Evolutionary conservation across 1,284 basidiomycete genomes (phyloP), one percentile per base, ranked within the genome.

Genomic region (Papiliotrema nemorosa): DNA sequence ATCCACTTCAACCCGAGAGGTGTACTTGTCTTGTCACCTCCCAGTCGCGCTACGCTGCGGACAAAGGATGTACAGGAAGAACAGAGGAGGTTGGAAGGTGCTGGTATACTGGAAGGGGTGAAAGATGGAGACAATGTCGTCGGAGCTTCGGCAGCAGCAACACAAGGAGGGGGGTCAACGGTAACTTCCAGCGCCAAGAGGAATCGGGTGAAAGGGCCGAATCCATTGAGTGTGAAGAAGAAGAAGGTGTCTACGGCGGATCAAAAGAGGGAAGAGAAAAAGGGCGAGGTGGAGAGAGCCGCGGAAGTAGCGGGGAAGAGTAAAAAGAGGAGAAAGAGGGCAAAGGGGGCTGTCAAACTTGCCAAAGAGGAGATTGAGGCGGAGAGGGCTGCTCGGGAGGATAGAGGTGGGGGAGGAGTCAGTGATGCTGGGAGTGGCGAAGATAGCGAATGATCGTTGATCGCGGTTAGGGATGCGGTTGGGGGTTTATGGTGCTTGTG

Each of bases 221-320:
- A 98, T 76, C 91, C 94, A 14, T 79, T 98, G 3, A 92, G 90
- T 54, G 77, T 93, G 34, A 92, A 89, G 78, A 97, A 91, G 79
- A 91, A 91, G 77, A 86, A 81, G 66, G 33, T 42, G 18, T 37
- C 34, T 21, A 49, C 42, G 47, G 48, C 18, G 29, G 55, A 46
- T 44, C 53, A 44, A 50, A 49, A 41, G 37, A 41, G 38, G 34
- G 27, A 49, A 48, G 50, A 60, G 34, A 50, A 52, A 42, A 26
- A 10, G 37, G 46, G 21, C 21, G 31, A 40, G 44, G 42, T 25
- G 29, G 14, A 31, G 29, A 31, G 14, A 13, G 63, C 39, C n/a
- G 63, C 46, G 1, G 60, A 44, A 4, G 59, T 48, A 13, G 26
- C 53, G 36, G 51, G 59, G 47, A 64, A 63, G 53, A 70, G 66